phyloP scores from a whole-genome alignment of 495 filamentous ascomycete species.

The Chaetomium tenue region DNA sequence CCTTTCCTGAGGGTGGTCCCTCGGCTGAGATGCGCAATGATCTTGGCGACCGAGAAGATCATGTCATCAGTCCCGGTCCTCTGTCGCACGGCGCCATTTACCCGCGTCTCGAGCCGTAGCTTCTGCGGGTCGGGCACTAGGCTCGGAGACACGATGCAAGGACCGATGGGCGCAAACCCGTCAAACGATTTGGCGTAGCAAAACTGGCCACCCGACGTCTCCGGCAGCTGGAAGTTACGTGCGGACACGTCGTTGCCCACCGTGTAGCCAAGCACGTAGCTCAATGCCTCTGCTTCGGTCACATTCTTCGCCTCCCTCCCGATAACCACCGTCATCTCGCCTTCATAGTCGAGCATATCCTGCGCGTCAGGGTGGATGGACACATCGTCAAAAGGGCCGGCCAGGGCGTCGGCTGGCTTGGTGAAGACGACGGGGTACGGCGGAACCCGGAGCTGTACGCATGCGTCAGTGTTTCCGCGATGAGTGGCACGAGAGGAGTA shows the following conservation, averaged over 20 bases:
- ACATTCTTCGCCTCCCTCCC: slow-evolving; percentile 41
- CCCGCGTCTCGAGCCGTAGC: background rate
- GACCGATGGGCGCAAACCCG: slow-evolving; percentile 45
- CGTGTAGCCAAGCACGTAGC: slow-evolving; percentile 40
- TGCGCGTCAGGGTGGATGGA: slow-evolving; percentile 44
- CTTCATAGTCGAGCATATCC: slow-evolving; percentile 47
- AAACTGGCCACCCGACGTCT: slow-evolving; percentile 17
- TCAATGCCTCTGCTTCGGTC: slow-evolving; percentile 32
- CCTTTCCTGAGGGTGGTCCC: slow-evolving; percentile 3
- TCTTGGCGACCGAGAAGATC: slow-evolving; percentile 10
- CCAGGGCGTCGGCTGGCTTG: slow-evolving; percentile 48
- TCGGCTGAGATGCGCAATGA: slow-evolving; percentile 7
- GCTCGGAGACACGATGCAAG: slow-evolving; percentile 23
- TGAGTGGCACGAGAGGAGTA: too few relatives aligned
- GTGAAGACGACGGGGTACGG: slow-evolving; percentile 46
- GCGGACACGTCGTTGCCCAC: slow-evolving; percentile 31
- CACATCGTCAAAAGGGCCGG: slow-evolving; percentile 32
- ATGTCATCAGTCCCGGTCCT: slow-evolving; percentile 7
- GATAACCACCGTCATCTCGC: slow-evolving; percentile 42
- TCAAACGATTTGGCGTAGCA: slow-evolving; percentile 43
- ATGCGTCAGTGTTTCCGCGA: background rate
- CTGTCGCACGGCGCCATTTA: slow-evolving; percentile 13
- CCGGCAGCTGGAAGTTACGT: slow-evolving; percentile 21
- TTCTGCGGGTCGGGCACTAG: background rate
- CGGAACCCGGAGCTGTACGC: slow-evolving; percentile 41